Percentiles rank a stretch among this genome's conserved stretches.
Evolutionary conservation across 306 rosid species (phyloP).

Genomic region (Vigna mungo): DNA sequence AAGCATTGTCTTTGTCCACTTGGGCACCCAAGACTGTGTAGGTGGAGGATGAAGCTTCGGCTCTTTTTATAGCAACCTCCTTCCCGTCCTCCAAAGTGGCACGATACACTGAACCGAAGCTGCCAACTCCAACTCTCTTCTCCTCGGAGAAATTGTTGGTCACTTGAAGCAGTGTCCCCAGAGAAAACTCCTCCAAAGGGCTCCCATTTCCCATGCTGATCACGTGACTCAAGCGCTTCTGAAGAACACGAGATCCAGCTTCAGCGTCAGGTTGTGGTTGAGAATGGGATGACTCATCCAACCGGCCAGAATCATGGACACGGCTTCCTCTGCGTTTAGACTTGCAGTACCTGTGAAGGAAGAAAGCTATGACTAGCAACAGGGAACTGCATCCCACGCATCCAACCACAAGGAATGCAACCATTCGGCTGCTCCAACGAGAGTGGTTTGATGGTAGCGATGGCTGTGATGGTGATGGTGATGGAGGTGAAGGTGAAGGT

Average conservation of each 20-base stretch:
- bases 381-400: constrained; percentile 70
- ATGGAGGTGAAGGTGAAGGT: not conserved
- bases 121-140: constrained; percentile 73
- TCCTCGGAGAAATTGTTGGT: constrained; percentile 74
- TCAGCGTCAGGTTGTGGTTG: not conserved
- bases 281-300: constrained; percentile 50
- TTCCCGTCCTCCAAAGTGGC: constrained; percentile 70
- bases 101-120: constrained; percentile 81
- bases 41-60: constrained; percentile 58
- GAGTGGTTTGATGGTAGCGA: not conserved
- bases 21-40: constrained; percentile 43
- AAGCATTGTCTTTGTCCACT: constrained; percentile 81
- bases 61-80: constrained; percentile 89
- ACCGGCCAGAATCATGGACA: constrained; percentile 84
- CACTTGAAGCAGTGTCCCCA: constrained; percentile 52
- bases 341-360: constrained; percentile 55
- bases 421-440: constrained; percentile 65
- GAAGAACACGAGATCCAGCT: constrained; percentile 39
- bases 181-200: constrained; percentile 71
- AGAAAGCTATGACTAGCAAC: constrained; percentile 53
- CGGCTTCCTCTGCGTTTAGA: constrained; percentile 60
- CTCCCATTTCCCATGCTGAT: constrained; percentile 70
- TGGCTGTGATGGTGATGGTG: not conserved
- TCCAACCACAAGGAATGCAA: constrained; percentile 79
- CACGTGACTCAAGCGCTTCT: constrained; percentile 80